phyloP scores from a whole-genome alignment of 495 filamentous ascomycete genomes.

The Penicillium lividum region DNA sequence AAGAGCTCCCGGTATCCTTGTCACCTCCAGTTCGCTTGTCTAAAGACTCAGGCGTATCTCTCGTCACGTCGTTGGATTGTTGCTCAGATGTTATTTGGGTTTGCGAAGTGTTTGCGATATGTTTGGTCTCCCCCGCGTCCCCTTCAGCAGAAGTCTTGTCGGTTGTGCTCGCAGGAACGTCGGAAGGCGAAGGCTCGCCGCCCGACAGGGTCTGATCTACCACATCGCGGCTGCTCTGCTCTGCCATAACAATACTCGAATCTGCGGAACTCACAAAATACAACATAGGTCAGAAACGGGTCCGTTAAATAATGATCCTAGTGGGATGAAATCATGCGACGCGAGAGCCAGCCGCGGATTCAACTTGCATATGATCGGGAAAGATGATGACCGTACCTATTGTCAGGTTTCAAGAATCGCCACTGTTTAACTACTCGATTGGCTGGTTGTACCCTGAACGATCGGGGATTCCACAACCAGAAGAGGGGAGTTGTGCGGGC shows the following conservation, averaged over 20 bases:
- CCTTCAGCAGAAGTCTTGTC: constrained; percentile 55
- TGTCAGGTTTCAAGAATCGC: constrained; percentile 52
- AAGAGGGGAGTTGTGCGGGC: constrained; percentile 27
- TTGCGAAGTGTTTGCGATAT: constrained; percentile 37
- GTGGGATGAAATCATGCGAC: constrained; percentile 16
- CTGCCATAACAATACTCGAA: constrained; percentile 77
- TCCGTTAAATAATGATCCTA: constrained; percentile 19
- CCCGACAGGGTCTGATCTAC: constrained; percentile 76
- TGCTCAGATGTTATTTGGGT: constrained; percentile 31
- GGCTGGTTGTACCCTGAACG: constrained; percentile 42
- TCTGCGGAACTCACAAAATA: constrained; percentile 43
- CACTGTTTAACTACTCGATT: constrained; percentile 47
- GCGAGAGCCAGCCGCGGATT: constrained; percentile 22
- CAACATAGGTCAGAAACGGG: constrained; percentile 39
- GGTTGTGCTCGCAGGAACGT: constrained; percentile 67
- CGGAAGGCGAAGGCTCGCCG: constrained; percentile 70
- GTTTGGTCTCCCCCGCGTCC: constrained; percentile 53
- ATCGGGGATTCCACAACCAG: constrained; percentile 40
- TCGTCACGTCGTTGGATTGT: constrained; percentile 30
- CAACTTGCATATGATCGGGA: constrained; percentile 19
- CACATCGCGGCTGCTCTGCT: constrained; percentile 75
- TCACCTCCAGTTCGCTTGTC: constrained; percentile 30
- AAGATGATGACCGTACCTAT: constrained; percentile 45
- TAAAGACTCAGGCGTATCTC: constrained; percentile 13
- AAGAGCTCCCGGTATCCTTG: constrained; percentile 31